A percentile compares a stretch with the other conserved stretches of the same genome.
Evolutionary conservation across 495 filamentous ascomycete genomes (phyloP).

Genomic region (Letharia columbiana): DNA sequence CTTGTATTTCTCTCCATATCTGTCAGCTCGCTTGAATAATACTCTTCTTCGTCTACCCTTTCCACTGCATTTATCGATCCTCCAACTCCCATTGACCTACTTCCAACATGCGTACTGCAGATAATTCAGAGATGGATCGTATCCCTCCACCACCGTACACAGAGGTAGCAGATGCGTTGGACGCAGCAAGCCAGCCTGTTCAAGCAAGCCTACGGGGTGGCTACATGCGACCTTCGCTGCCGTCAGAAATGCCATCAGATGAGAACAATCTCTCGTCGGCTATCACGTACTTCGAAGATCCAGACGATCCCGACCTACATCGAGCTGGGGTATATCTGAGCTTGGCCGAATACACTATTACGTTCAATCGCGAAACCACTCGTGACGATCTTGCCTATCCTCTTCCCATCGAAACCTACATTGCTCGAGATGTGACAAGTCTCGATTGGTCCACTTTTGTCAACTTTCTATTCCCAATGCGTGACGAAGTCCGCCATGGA

Average conservation of each 20-base stretch:
- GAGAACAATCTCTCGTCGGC: slow-evolving; percentile 34
- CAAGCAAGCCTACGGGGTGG: slow-evolving; percentile 17
- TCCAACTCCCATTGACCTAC: background rate
- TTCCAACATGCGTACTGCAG: background rate
- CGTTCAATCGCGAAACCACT: slow-evolving; percentile 39
- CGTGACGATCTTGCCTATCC: slow-evolving; percentile 41
- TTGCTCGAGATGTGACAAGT: slow-evolving; percentile 35
- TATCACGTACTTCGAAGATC: slow-evolving; percentile 39
- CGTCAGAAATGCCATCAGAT: slow-evolving; percentile 6
- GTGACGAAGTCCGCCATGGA: slow-evolving; percentile 35
- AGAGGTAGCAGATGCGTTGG: background rate
- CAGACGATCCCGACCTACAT: slow-evolving; percentile 26
- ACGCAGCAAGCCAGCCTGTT: background rate
- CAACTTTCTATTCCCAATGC: slow-evolving; percentile 39
- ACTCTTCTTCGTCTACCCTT: background rate
- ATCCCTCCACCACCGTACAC: slow-evolving; percentile 22
- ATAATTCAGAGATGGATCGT: slow-evolving; percentile 8
- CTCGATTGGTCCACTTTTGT: slow-evolving; percentile 47
- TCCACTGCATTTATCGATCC: background rate
- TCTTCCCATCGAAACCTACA: slow-evolving; percentile 36
- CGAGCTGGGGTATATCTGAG: slow-evolving; percentile 10
- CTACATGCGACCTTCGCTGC: slow-evolving; percentile 13
- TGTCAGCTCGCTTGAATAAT: background rate
- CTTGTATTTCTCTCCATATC: background rate
- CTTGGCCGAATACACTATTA: slow-evolving; percentile 36